Evolutionary conservation across 1,284 basidiomycete genomes (phyloP).

Genomic region (Tilletia horrida): DNA sequence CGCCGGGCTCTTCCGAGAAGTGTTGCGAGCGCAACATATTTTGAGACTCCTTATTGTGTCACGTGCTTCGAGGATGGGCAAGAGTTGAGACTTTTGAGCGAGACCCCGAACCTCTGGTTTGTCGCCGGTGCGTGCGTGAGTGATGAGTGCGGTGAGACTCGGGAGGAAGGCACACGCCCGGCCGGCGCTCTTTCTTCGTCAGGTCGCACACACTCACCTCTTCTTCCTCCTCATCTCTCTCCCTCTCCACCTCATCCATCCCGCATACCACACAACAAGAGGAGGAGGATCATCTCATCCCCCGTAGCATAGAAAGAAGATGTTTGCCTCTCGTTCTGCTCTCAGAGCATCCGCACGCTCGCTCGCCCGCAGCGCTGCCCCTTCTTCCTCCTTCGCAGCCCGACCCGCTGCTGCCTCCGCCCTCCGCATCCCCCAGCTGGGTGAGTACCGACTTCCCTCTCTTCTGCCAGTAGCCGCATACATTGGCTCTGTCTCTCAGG

Average conservation of each 20-base stretch:
- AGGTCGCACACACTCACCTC: not conserved
- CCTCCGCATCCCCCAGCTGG: slow-evolving; percentile 2
- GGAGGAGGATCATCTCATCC: slow-evolving; percentile 1
- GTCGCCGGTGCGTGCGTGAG: no score
- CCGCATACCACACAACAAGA: not conserved
- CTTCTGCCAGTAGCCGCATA: no score
- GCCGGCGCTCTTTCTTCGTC: no score
- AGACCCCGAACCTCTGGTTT: no score
- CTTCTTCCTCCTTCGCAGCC: not conserved
- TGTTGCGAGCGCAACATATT: no score
- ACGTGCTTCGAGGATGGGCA: no score
- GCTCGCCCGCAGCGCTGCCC: not conserved
- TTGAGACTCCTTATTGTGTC: no score
- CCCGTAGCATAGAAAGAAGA: not conserved
- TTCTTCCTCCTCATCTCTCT: not conserved
- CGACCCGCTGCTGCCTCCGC: not conserved
- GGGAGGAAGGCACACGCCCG: no score
- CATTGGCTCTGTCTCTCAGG: no score
- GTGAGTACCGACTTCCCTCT: not conserved
- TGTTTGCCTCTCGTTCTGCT: slow-evolving; percentile 6
- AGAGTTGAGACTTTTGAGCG: no score
- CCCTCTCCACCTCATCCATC: not conserved
- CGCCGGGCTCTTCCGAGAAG: no score
- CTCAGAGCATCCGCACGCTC: slow-evolving; percentile 5
- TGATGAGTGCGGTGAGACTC: no score